Evolutionary conservation across 2,329 filamentous ascomycete species (phyloP), one percentile per base, ranked within the genome.

Genomic region (Arthroderma sp.): DNA sequence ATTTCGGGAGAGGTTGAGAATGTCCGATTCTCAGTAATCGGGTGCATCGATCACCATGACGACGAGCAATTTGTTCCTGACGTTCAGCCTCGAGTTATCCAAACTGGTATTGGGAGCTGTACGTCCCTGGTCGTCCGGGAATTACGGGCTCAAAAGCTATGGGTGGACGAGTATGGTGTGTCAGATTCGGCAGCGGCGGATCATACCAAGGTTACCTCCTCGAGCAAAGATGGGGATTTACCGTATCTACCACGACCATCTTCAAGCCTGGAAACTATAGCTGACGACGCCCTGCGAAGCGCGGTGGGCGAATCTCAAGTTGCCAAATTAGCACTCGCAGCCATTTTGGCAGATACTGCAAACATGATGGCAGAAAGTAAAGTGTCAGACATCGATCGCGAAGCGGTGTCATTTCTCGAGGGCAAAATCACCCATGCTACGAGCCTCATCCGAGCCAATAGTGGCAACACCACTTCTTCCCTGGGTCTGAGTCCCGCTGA

Each of bases 41-140:
- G 72, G 4, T 73, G 72, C 38, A 74, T 82, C 44, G 77, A 82
- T 54, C 77, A 82, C 54, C 78, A 80, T 52, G 68, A 72, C 3
- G 75, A 81, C 44, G 77, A 82, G 53, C 49, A 62, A 9, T 70
- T 66, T 44, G 66, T 79, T 2, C 66, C 72, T 0, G 33, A 56
- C 3, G 30, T 38, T 4, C 64, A 72, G 33, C 74, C 73, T 6
- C 63, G 71, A 28, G 60, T 77, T 22, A 70, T 81, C 33, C 63
- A 68, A 38, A 73, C 71, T 22, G 66, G 68, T 9, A 63, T 66
- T 8, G 77, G 77, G 1, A 79, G 75, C 49, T 81, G 77, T 56
- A 70, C 69, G 6, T 78, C 74, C 29, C 64, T 80, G 2, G 63
- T 81, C 6, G 63, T 70, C 5, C 67, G 71, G 37, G 69, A 75